These are phyloP conservation scores for Aspergillus spinulosporus DNA, from an alignment of 2,329 filamentous ascomycete species.

Conservation along the genomic window DNA sequence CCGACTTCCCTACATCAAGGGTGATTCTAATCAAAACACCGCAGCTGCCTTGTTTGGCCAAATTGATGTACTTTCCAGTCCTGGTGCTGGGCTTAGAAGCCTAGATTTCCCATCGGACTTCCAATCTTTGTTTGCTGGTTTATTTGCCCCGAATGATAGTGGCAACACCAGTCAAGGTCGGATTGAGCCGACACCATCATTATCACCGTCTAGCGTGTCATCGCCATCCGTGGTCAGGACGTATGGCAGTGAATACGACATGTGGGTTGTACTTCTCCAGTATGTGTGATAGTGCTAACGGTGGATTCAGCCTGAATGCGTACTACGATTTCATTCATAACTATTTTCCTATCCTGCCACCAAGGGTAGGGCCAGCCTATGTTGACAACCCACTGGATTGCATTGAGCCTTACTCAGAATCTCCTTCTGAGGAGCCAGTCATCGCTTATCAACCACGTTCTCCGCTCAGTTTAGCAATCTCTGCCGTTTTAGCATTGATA, in stretches of 20 bases:
- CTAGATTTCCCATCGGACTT: slow-evolving; percentile 42
- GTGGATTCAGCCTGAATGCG: slow-evolving; percentile 40
- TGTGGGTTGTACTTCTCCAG: slow-evolving; percentile 31
- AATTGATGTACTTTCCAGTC: slow-evolving; percentile 43
- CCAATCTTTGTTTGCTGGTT: slow-evolving; percentile 40
- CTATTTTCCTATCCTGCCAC: slow-evolving; percentile 49
- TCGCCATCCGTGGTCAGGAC: slow-evolving; percentile 37
- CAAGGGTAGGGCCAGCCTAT: slow-evolving; percentile 31
- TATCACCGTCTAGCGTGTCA: slow-evolving; percentile 22
- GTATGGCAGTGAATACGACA: slow-evolving; percentile 44
- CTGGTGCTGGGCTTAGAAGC: slow-evolving; percentile 42
- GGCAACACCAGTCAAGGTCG: slow-evolving; percentile 25
- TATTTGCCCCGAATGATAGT: slow-evolving; percentile 33
- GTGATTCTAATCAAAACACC: slow-evolving; percentile 26
- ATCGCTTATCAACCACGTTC: slow-evolving; percentile 42
- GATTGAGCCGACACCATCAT: slow-evolving; percentile 32
- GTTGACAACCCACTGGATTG: slow-evolving; percentile 38
- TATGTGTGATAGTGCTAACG: slow-evolving; percentile 18
- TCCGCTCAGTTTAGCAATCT: slow-evolving; percentile 49
- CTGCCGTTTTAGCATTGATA: slow-evolving; percentile 44
- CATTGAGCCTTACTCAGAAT: slow-evolving; percentile 30
- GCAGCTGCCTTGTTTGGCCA: slow-evolving; percentile 41
- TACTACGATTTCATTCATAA: slow-evolving; percentile 50
- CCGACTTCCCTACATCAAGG: not conserved
- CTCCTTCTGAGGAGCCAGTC: slow-evolving; percentile 33